Base-by-base conservation (phyloP, 1,139 yeast species). In the Blastobotrys raffinosifermentans region DNA sequence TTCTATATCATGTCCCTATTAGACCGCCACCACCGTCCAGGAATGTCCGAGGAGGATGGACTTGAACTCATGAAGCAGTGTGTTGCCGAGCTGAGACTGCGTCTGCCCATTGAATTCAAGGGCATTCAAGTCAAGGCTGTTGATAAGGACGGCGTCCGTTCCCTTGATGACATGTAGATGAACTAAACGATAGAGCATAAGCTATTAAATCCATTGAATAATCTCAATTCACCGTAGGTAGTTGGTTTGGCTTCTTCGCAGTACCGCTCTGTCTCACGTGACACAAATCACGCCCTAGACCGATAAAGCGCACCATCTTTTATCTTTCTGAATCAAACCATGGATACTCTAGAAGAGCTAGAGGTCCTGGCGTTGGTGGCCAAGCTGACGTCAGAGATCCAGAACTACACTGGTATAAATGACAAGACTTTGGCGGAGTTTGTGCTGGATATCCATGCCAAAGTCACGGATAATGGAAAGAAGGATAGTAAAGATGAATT, bases 41-140 rank as follows among this genome's bases (percentile, higher is more conserved):
- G 80, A 50, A 75, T 89, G 79, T 68, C 75, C 8, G 64, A 75
- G 32, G 87, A 80, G 22, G 93, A 87, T 44, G 99, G 97, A 1
- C 58, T 91, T 47, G 70, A 77, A 37, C 72, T 91, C 53, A 72
- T 89, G 59, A 70, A 75, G 45, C 60, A 72, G 57, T 87, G 97
- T 63, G 70, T 85, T 43, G 73, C 72, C 45, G 98, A 91, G 63
- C 72, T 93, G 55, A 72, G 77, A 48, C 76, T 71, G 41, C 79
- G 99, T 71, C 80, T 91, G 86, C 99, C 99, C 31, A 74, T 91
- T 49, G 97, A 91, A 56, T 91, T 85, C 70, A 91, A 91, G 68
- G 98, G 98, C 19, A 80, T 83, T 30, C 74, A 64, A 44, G 72
- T 86, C 38, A 86, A 87, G 62, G 73, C 82, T 31, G 83, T 89